Evolutionary conservation across 2,329 filamentous ascomycete genomes (phyloP).

Genomic region (Epichloe sibirici): DNA sequence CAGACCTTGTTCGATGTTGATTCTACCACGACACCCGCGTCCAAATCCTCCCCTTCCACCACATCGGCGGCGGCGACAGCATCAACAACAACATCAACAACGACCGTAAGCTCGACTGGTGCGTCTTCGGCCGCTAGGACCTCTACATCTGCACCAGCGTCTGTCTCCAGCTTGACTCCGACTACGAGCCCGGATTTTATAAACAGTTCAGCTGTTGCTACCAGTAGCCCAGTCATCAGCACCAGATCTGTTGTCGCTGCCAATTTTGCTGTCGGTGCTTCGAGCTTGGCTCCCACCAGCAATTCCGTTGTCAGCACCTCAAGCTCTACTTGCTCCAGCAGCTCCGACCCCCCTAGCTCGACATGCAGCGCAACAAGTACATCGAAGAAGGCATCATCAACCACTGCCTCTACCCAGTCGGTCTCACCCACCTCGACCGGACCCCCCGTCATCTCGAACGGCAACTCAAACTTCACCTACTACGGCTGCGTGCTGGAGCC

Average conservation of each 20-base stretch:
- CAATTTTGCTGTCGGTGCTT: background rate
- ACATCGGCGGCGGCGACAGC: background rate
- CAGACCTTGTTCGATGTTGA: background rate
- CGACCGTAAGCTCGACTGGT: slow-evolving; percentile 1
- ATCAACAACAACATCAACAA: background rate
- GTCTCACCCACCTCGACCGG: slow-evolving; percentile 13
- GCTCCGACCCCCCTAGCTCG: too few relatives aligned
- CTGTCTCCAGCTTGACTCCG: background rate
- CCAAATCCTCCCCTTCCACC: background rate
- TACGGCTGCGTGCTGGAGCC: slow-evolving; percentile 25
- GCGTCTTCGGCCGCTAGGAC: background rate
- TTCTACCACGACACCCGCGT: background rate
- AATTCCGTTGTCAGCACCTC: background rate
- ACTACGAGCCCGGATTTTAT: too few relatives aligned
- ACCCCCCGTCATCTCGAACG: slow-evolving; percentile 16
- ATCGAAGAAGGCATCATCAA: background rate
- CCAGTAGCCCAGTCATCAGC: too few relatives aligned
- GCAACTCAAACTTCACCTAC: slow-evolving; percentile 26
- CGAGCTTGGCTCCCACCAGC: background rate
- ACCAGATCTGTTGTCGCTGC: too few relatives aligned
- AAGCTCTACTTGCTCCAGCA: background rate
- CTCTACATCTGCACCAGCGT: background rate
- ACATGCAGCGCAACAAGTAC: slow-evolving; percentile 2
- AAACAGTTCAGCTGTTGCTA: too few relatives aligned
- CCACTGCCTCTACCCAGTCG: slow-evolving; percentile 2